A percentile compares a stretch with the other conserved stretches of the same genome.
phyloP scores from a whole-genome alignment of 257 asterid species.

The Linaria vulgaris region DNA sequence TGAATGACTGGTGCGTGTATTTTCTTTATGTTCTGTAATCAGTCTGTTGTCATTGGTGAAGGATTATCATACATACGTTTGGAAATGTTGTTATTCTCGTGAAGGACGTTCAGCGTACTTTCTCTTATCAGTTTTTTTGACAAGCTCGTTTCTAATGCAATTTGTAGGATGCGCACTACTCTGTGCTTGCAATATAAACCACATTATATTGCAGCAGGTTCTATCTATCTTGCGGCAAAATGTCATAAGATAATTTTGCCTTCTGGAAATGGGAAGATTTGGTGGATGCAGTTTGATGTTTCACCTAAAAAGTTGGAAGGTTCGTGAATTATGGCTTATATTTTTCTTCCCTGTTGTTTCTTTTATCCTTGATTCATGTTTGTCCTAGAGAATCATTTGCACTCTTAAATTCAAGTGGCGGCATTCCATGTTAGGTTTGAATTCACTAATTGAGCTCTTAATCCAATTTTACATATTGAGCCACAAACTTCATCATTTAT shows the following conservation, averaged over 20 bases:
- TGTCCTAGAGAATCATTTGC: not conserved
- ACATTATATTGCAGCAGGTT: slow-evolving; percentile 60
- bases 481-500: not conserved
- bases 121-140: slow-evolving; percentile 9
- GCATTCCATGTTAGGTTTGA: no score
- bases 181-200: slow-evolving; percentile 67
- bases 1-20: slow-evolving; percentile 55
- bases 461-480: not conserved
- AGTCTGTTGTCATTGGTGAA: not conserved
- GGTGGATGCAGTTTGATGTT: slow-evolving; percentile 77
- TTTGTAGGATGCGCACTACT: slow-evolving; percentile 52
- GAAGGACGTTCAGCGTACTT: not conserved
- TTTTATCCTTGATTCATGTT: not conserved
- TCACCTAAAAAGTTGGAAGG: slow-evolving; percentile 54
- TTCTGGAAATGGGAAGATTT: slow-evolving; percentile 38
- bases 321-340: slow-evolving; percentile 19
- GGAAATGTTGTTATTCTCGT: not conserved
- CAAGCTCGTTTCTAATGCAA: slow-evolving; percentile 15
- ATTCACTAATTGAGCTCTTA: no score
- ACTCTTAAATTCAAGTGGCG: no score
- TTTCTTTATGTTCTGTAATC: not conserved
- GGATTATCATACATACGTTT: not conserved
- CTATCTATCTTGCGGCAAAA: slow-evolving; percentile 57
- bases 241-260: slow-evolving; percentile 50
- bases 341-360: not conserved